Percentiles rank a stretch among this genome's conserved stretches.
These are phyloP conservation scores for Iodosphaeria phyllophila DNA, from an alignment of 2,329 filamentous ascomycete species.

Conservation along the genomic window DNA sequence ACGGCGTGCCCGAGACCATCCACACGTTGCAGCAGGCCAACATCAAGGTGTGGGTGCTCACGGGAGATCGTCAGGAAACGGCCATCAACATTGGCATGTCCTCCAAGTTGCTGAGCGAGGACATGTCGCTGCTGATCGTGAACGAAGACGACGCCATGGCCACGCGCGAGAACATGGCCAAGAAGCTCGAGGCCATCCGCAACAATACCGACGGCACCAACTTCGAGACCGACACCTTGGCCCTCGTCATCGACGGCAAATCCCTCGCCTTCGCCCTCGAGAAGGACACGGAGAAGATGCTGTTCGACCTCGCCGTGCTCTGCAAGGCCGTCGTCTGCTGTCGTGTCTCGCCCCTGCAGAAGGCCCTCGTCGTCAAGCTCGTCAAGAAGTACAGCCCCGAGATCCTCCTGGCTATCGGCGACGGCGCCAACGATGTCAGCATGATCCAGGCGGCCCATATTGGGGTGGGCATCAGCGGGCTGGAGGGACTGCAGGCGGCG, in stretches of 20 bases:
- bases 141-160: constrained; percentile 71
- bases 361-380: constrained; percentile 92
- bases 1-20: constrained; percentile 95
- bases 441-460: constrained; percentile 99
- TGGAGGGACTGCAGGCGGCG: constrained; percentile 92
- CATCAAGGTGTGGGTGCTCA: constrained; percentile 98
- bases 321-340: constrained; percentile 99
- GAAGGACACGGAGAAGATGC: constrained; percentile 80
- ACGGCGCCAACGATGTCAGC: constrained; percentile 97
- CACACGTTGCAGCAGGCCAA: constrained; percentile 91
- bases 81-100: constrained; percentile 99
- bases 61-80: constrained; percentile 92
- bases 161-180: constrained; percentile 75
- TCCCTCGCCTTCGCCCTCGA: constrained; percentile 87
- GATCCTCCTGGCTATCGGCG: constrained; percentile 87
- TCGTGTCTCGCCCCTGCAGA: constrained; percentile 91
- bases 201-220: constrained; percentile 59
- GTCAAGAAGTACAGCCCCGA: constrained; percentile 86
- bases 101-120: constrained; percentile 93
- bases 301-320: constrained; percentile 81
- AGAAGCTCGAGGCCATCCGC: constrained; percentile 81
- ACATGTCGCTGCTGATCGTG: constrained; percentile 93
- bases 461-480: constrained; percentile 89
- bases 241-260: constrained; percentile 89
- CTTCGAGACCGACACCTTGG: constrained; percentile 73